A percentile compares a stretch with the other conserved stretches of the same genome.
phyloP scores from a whole-genome alignment of 2,329 filamentous ascomycete species.

The Zasmidium citrigriseum region DNA sequence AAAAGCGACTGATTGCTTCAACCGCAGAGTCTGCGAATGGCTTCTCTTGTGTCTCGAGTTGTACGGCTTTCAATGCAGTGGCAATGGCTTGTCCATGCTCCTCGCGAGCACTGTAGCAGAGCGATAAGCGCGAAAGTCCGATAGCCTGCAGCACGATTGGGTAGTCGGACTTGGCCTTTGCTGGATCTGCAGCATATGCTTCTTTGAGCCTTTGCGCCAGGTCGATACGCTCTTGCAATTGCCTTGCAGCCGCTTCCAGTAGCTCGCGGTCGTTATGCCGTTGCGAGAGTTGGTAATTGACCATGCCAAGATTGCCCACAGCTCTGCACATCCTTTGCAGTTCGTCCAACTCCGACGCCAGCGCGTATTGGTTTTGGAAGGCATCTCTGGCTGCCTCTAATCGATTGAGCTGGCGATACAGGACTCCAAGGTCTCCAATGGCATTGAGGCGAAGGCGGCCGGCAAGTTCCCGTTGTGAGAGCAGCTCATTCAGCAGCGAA shows the following conservation, averaged over 20 bases:
- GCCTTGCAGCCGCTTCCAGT: background rate
- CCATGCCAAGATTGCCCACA: slow-evolving; percentile 2
- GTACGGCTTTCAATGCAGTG: background rate
- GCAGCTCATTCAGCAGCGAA: background rate
- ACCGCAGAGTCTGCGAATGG: slow-evolving; percentile 21
- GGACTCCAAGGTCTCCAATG: slow-evolving; percentile 1
- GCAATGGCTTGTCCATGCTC: slow-evolving; percentile 20
- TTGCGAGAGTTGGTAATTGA: slow-evolving; percentile 2
- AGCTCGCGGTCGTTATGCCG: background rate
- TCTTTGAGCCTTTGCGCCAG: background rate
- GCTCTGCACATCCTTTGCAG: background rate
- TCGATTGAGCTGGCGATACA: background rate
- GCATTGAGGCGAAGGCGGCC: background rate
- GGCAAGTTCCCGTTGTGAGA: background rate
- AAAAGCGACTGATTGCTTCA: slow-evolving; percentile 8
- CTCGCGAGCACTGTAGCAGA: slow-evolving; percentile 34
- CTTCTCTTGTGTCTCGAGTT: slow-evolving; percentile 14
- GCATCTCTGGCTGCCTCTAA: background rate
- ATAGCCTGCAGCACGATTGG: background rate
- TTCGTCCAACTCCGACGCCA: background rate
- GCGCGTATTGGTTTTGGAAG: slow-evolving; percentile 1
- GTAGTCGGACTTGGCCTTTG: background rate
- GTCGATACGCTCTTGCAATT: background rate
- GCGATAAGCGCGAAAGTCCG: slow-evolving; percentile 36
- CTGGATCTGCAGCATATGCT: background rate